Percentiles rank a stretch among this genome's conserved stretches.
Conservation (phyloP, 768 basidiomycete genomes). For the Termitomyces sp. region DNA sequence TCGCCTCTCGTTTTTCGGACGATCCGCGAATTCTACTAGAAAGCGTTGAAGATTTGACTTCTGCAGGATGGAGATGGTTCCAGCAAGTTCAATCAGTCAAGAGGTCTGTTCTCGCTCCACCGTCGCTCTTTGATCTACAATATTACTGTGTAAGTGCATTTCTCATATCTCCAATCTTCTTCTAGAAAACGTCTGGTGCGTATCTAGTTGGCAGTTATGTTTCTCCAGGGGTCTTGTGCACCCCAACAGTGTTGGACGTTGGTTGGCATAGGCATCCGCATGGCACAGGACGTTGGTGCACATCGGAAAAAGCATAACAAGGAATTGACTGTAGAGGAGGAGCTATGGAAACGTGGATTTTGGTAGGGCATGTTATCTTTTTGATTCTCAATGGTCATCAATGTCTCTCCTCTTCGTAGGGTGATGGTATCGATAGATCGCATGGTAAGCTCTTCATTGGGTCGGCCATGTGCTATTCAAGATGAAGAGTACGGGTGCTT, state of each 20-base stretch:
- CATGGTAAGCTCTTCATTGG: conserved; percentile 47
- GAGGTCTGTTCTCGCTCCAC: conserved; percentile 57
- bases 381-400: conserved; percentile 6
- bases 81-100: conserved; percentile 64
- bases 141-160: conserved; percentile 43
- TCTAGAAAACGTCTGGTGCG: background rate
- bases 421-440: conserved; percentile 51
- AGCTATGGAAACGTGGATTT: conserved; percentile 71
- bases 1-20: conserved; percentile 52
- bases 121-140: conserved; percentile 73
- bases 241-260: conserved; percentile 68
- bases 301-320: conserved; percentile 40
- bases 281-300: conserved; percentile 75
- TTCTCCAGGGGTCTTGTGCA: conserved; percentile 51
- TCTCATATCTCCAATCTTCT: background rate
- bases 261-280: conserved; percentile 65
- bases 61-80: conserved; percentile 63
- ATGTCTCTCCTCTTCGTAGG: conserved; percentile 27
- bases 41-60: conserved; percentile 32
- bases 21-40: conserved; percentile 51
- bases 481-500: conserved; percentile 68
- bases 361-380: conserved; percentile 32
- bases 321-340: conserved; percentile 48
- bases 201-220: conserved; percentile 46
- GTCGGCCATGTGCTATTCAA: conserved; percentile 72